Conservation (phyloP, 1,139 yeast genomes). For the Yamadazyma jaroonii region DNA sequence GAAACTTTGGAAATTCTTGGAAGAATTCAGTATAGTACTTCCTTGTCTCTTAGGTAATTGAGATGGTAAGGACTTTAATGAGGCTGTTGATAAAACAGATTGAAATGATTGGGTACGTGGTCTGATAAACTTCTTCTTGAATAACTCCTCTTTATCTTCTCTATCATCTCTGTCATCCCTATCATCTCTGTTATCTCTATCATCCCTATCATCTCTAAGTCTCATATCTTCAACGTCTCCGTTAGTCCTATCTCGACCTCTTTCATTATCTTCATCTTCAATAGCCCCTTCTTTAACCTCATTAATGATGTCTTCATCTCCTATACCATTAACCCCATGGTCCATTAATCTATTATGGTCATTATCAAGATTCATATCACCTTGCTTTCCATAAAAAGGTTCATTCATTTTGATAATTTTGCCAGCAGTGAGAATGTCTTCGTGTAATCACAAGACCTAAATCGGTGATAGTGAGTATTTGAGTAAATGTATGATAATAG, state of each 20-base stretch:
- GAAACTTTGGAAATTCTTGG: slow-evolving; percentile 44
- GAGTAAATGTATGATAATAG: too few relatives aligned
- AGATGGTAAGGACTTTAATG: slow-evolving; percentile 39
- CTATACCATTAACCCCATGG: neutral
- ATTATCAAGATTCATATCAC: neutral
- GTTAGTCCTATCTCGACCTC: neutral
- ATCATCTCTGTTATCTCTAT: slow-evolving; percentile 3
- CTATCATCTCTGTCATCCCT: slow-evolving; percentile 2
- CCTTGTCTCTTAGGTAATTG: slow-evolving; percentile 18
- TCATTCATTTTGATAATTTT: neutral
- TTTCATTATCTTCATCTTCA: neutral
- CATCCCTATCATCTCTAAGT: neutral
- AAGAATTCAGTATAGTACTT: slow-evolving; percentile 20
- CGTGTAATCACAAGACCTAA: slow-evolving; percentile 2
- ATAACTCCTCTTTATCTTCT: slow-evolving; percentile 14
- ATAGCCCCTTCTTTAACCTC: neutral
- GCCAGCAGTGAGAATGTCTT: slow-evolving; percentile 3
- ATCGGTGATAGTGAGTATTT: too few relatives aligned
- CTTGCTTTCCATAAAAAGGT: neutral
- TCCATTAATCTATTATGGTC: neutral
- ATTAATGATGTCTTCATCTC: neutral
- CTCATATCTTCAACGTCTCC: neutral
- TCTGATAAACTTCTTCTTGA: slow-evolving; percentile 53
- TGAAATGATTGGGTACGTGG: slow-evolving; percentile 62
- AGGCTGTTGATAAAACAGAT: slow-evolving; percentile 61